Percentiles rank a stretch among this genome's conserved stretches.
phyloP scores from a whole-genome alignment of 495 filamentous ascomycete species.

The Schizothecium vesticola region DNA sequence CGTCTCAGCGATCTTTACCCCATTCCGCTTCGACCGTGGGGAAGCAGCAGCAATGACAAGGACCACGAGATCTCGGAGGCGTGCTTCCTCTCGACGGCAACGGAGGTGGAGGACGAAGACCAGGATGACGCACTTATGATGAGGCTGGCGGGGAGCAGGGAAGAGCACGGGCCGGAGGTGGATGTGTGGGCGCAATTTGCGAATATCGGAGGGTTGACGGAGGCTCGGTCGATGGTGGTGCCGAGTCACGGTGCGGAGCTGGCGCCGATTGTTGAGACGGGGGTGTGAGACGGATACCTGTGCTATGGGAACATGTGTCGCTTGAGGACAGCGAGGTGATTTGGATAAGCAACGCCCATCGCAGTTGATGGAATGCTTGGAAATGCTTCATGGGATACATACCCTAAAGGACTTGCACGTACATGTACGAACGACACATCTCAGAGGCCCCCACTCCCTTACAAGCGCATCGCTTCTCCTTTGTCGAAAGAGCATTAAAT shows the following conservation, averaged over 20 bases:
- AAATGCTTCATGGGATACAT: no score
- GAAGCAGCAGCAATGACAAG: not conserved
- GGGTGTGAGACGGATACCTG: not conserved
- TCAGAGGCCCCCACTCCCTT: no score
- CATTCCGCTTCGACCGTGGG: constrained; percentile 19
- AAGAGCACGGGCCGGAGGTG: not conserved
- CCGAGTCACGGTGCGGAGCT: not conserved
- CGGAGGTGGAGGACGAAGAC: constrained; percentile 5
- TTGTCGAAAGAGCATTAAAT: no score
- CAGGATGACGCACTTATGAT: not conserved
- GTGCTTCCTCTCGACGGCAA: not conserved
- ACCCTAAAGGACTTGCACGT: no score
- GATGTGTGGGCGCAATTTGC: constrained; percentile 33
- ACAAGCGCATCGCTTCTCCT: no score
- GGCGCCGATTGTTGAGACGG: not conserved
- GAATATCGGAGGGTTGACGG: constrained; percentile 29
- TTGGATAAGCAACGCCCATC: no score
- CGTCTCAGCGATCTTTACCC: constrained; percentile 12
- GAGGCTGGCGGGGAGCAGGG: not conserved
- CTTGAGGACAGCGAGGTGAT: no score
- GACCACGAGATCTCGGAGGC: not conserved
- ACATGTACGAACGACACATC: no score
- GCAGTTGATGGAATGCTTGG: no score
- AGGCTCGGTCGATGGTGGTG: not conserved
- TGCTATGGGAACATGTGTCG: no score